phyloP scores from a whole-genome alignment of 768 basidiomycete genomes.

The Rhizopogon sp. region DNA sequence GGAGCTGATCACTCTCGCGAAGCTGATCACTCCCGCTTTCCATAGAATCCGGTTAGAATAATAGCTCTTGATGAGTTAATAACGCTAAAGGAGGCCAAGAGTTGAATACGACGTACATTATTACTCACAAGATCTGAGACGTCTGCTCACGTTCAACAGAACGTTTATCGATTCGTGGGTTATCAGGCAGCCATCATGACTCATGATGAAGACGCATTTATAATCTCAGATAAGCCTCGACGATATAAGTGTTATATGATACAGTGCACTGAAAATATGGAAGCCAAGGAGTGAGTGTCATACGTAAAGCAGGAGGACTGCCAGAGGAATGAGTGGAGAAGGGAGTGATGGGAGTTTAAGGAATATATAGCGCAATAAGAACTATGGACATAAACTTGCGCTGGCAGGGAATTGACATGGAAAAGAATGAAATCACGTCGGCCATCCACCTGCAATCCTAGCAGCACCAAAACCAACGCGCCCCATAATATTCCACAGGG shows the following conservation, averaged over 20 bases:
- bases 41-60: background rate
- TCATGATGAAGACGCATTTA: no score
- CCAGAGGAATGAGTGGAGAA: background rate
- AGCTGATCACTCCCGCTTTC: no score
- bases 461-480: constrained; percentile 73
- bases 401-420: background rate
- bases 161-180: no score
- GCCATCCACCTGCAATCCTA: constrained; percentile 73
- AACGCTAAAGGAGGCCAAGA: no score
- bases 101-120: no score
- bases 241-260: background rate
- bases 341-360: background rate
- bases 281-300: background rate
- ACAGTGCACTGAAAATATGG: background rate
- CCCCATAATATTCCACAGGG: constrained; percentile 67
- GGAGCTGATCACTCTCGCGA: no score
- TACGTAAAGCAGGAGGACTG: background rate
- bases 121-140: no score
- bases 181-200: no score
- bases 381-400: background rate
- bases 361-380: constrained; percentile 1
- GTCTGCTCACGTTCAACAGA: no score
- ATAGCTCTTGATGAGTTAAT: background rate
- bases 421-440: constrained; percentile 41
- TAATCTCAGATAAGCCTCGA: no score